Evolutionary conservation across 2,329 filamentous ascomycete genomes (phyloP).

Genomic region (Colletotrichum lini): DNA sequence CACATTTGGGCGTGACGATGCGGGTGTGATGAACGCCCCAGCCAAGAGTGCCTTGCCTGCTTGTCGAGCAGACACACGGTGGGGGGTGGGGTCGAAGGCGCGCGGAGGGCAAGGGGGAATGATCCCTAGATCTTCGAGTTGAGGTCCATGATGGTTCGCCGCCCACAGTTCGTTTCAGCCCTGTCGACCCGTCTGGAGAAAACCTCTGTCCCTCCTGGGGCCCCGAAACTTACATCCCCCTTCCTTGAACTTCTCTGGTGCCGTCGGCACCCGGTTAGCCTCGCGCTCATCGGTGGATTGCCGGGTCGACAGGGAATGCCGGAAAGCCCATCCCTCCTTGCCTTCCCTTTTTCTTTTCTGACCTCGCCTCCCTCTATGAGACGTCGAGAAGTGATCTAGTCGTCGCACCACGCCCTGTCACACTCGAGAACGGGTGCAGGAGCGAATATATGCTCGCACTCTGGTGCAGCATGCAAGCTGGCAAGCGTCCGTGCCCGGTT

Average conservation of each 20-base stretch:
- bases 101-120: background rate
- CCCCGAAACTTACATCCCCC: background rate
- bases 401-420: background rate
- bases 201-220: background rate
- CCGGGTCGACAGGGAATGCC: too few relatives aligned
- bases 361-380: too few relatives aligned
- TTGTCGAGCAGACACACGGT: background rate
- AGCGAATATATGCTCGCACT: background rate
- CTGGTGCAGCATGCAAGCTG: background rate
- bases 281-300: too few relatives aligned
- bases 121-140: background rate
- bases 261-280: too few relatives aligned
- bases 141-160: slow-evolving; percentile 18
- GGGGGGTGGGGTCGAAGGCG: background rate
- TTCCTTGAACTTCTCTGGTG: background rate
- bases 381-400: background rate
- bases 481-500: slow-evolving; percentile 35
- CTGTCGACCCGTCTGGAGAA: slow-evolving; percentile 25
- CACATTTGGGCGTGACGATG: background rate
- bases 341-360: too few relatives aligned
- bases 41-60: slow-evolving; percentile 8
- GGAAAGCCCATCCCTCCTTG: too few relatives aligned
- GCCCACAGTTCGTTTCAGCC: slow-evolving; percentile 35
- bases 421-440: background rate
- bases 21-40: background rate